phyloP scores from a whole-genome alignment of 192 early-diverging fungal species.

The Umbelopsis vinacea region DNA sequence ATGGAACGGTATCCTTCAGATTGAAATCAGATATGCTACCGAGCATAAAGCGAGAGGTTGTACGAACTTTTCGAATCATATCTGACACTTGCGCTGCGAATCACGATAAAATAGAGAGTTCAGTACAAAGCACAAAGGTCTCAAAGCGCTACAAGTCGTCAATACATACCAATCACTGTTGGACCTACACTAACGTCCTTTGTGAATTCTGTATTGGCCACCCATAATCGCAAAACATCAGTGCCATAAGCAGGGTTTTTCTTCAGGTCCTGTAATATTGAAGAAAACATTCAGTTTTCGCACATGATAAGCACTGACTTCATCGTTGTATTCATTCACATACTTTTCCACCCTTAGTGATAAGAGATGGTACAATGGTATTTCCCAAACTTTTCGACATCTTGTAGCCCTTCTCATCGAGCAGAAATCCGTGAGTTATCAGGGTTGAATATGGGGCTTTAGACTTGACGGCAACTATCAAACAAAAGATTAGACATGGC shows the following conservation, averaged over 20 bases:
- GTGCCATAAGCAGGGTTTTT: constrained; percentile 76
- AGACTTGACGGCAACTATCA: constrained; percentile 62
- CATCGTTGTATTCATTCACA: background rate
- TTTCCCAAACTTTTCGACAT: constrained; percentile 89
- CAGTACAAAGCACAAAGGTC: too few species aligned
- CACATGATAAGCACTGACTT: background rate
- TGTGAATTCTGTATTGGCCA: constrained; percentile 76
- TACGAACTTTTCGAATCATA: constrained; percentile 74
- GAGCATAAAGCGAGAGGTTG: constrained; percentile 76
- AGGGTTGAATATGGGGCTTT: constrained; percentile 70
- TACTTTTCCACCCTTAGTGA: constrained; percentile 72
- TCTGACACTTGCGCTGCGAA: constrained; percentile 61
- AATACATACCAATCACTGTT: constrained; percentile 54
- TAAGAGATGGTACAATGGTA: constrained; percentile 63
- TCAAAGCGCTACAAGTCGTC: too few species aligned
- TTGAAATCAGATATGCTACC: constrained; percentile 71
- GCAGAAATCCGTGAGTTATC: constrained; percentile 82
- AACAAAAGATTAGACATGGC: background rate
- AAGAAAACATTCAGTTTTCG: too few species aligned
- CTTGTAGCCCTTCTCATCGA: constrained; percentile 79
- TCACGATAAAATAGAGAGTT: background rate
- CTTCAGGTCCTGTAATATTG: constrained; percentile 50
- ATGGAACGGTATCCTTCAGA: constrained; percentile 45
- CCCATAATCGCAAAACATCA: constrained; percentile 75
- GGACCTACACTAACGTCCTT: constrained; percentile 74